Base-by-base conservation (phyloP, 1,139 yeast species). In the Suhomyces anneliseae region DNA sequence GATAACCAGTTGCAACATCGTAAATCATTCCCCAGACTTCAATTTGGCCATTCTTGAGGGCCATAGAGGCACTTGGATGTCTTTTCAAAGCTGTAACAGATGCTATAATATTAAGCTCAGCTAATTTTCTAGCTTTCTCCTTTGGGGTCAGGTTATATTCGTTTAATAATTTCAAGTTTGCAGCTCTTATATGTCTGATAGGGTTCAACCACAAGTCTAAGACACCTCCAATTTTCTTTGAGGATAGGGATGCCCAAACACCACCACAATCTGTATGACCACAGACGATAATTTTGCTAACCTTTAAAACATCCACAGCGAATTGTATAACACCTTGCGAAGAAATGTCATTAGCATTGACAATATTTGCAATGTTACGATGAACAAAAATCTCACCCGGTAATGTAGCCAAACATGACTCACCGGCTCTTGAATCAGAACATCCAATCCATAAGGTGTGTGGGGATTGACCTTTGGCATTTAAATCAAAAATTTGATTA, bases 221-320 rank as follows among this genome's bases (percentile, higher is more conserved):
- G 24, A 83, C 85, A 29, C 93, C 92, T 32, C 89, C 88, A 41
- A 88, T 76, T 52, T 81, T 79, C 57, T 84, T 82, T 50, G 82
- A 78, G 6, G 86, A 78, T 49, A 93, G 70, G 14, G 95, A 85
- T 26, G 97, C 93, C 85, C 92, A 86, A 49, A 90, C 83, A 32
- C 98, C 99, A 43, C 98, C 98, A 74, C 99, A 93, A 68, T 90
- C 96, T 34, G 96, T 88, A 71, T 93, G 99, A n/a, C 99, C 99
- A 68, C 97, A 90, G 8, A 93, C 89, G 48, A 93, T 79, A 50
- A 93, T 83, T 61, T 88, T 90, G 55, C 78, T 79, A 34, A 95
- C 96, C 62, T 88, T 86, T 54, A 93, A 76, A 15, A 87, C 92
- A 59, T 90, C 93, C 53, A 93, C 82, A 2, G 97, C 97, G 60